A percentile compares a stretch with the other conserved stretches of the same genome.
phyloP scores from a whole-genome alignment of 1,139 yeast genomes.

The Geotrichum cucujoidarum region DNA sequence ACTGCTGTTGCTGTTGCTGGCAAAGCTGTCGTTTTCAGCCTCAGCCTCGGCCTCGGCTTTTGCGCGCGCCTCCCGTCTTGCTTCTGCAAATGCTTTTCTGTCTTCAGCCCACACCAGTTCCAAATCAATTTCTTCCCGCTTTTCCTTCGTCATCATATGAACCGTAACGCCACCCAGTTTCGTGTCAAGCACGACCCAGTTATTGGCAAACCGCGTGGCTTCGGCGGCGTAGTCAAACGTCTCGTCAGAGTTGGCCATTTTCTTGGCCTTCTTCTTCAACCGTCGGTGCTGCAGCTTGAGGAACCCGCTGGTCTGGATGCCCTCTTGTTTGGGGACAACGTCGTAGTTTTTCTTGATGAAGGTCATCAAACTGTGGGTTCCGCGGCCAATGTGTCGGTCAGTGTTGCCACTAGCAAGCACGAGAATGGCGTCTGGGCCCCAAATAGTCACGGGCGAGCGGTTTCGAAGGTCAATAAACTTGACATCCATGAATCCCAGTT shows the following conservation, averaged over 20 bases:
- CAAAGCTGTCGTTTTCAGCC: slow-evolving; percentile 7
- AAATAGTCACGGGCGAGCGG: slow-evolving; percentile 44
- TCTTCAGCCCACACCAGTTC: slow-evolving; percentile 55
- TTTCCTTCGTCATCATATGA: slow-evolving; percentile 65
- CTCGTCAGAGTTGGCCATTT: slow-evolving; percentile 30
- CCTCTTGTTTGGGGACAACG: slow-evolving; percentile 58
- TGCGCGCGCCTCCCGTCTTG: slow-evolving; percentile 22
- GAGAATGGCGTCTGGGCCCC: slow-evolving; percentile 44
- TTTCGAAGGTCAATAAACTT: slow-evolving; percentile 54
- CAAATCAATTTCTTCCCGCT: slow-evolving; percentile 62
- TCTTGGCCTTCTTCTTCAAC: slow-evolving; percentile 52
- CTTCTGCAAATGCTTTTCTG: slow-evolving; percentile 36
- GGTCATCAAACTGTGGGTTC: slow-evolving; percentile 54
- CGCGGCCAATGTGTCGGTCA: slow-evolving; percentile 67
- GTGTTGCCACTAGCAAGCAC: slow-evolving; percentile 76
- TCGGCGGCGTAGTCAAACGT: slow-evolving; percentile 27
- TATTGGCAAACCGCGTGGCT: slow-evolving; percentile 41
- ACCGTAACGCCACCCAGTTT: slow-evolving; percentile 57
- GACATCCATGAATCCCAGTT: slow-evolving; percentile 63
- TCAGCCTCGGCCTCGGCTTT: slow-evolving; percentile 4
- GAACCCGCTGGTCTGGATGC: slow-evolving; percentile 58
- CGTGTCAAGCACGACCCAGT: slow-evolving; percentile 80
- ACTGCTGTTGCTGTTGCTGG: not conserved
- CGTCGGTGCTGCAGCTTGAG: slow-evolving; percentile 59
- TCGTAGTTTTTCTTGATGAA: slow-evolving; percentile 44